Base-by-base conservation (phyloP, 768 basidiomycete genomes). In the Tricholoma hemisulphureum region DNA sequence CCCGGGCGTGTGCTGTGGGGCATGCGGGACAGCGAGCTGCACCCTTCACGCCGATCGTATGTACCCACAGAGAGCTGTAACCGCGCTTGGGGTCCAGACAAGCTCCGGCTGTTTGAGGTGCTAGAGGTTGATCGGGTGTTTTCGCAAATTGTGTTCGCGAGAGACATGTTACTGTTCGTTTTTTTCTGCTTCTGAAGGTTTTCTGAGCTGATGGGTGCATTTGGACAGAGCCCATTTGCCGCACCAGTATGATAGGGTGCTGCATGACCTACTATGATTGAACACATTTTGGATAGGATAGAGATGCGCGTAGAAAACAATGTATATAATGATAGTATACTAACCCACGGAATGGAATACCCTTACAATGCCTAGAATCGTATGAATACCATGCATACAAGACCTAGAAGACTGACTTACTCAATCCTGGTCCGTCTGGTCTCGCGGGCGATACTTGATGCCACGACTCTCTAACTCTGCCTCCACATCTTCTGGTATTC, bases 401-500 rank as follows among this genome's bases (percentile, higher is more conserved):
- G n/a, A n/a, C n/a, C n/a, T n/a, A n/a, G n/a, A n/a, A n/a, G n/a
- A 7, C 46, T 11, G 16, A 49, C n/a, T 2, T 4, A 9, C 14
- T 23, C 71, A 90, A 67, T 90, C 88, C 67, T 84, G 82, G 63
- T 90, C 89, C 10, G 83, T 86, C 68, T 89, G 87, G 70, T 94
- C 92, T 62, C 91, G 75, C 2, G 91, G 88, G n/a, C 92, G 83
- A 67, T 95, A 95, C 65, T 86, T 88, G 73, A 95, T 88, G 16
- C 87, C 86, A 46, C 88, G 81, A 49, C 75, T 80, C 55, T 91
- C 86, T 24, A 95, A 80, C 63, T 93, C 91, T 20, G 83, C 83
- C 65, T 93, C 90, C 4, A 94, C 85, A 43, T 93, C 91, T 53
- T 93, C 91, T 0, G 91, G 92, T 56, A 95, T 80, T 14, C 89